These are phyloP conservation scores for Venturia aucupariae DNA, from an alignment of 2,329 filamentous ascomycete genomes.

Conservation along the genomic window DNA sequence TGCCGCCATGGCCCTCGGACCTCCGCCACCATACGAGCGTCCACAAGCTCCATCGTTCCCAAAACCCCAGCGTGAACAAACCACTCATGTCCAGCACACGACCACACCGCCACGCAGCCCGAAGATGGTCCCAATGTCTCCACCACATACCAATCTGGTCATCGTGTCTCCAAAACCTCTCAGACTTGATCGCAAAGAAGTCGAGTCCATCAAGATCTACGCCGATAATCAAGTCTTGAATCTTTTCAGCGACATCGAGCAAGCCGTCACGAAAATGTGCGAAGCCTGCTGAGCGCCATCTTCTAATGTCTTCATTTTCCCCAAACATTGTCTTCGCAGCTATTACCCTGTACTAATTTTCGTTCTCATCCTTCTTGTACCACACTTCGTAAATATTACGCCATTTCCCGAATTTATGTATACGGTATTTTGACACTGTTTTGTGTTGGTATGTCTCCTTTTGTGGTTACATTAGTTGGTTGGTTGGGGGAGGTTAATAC, in stretches of 20 bases:
- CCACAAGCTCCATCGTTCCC: background rate
- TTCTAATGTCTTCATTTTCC: background rate
- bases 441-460: background rate
- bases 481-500: too few relatives aligned
- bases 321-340: background rate
- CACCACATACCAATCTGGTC: background rate
- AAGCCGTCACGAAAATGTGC: slow-evolving; percentile 34
- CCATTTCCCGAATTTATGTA: background rate
- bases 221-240: slow-evolving; percentile 33
- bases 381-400: background rate
- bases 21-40: slow-evolving; percentile 17
- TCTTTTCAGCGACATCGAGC: slow-evolving; percentile 34
- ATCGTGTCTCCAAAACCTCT: slow-evolving; percentile 17
- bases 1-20: slow-evolving; percentile 43
- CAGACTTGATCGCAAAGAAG: slow-evolving; percentile 27
- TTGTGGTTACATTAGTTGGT: background rate
- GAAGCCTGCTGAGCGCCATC: slow-evolving; percentile 24
- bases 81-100: background rate
- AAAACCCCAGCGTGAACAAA: background rate
- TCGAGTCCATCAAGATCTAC: slow-evolving; percentile 36
- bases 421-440: background rate
- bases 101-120: slow-evolving; percentile 17
- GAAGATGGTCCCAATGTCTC: background rate
- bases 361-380: background rate
- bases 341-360: background rate